phyloP scores from a whole-genome alignment of 2,329 filamentous ascomycete species.

The Colletotrichum musae region DNA sequence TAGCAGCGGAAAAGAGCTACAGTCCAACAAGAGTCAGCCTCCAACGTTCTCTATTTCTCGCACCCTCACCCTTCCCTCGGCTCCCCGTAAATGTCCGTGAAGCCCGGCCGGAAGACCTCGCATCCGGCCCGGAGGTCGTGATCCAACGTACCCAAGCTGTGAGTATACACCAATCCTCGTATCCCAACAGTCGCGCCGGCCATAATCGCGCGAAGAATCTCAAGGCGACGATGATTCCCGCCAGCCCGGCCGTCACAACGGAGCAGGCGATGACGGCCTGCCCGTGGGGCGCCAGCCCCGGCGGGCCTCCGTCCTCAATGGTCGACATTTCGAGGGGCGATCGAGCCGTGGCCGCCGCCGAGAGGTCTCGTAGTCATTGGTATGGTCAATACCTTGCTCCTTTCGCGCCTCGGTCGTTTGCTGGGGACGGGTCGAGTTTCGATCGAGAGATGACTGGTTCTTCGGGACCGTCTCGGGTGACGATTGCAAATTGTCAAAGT shows the following conservation, averaged over 20 bases:
- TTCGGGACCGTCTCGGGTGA: no score
- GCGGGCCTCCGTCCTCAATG: conserved; percentile 29
- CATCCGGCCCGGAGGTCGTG: no score
- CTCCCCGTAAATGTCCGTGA: no score
- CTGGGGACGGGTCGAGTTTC: no score
- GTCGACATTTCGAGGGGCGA: conserved; percentile 7
- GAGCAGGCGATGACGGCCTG: conserved; percentile 32
- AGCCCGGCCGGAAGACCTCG: no score
- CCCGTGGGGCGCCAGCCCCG: conserved; percentile 16
- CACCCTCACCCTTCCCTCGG: no score
- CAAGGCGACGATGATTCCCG: conserved; percentile 30
- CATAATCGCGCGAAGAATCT: conserved; percentile 31
- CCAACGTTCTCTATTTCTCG: no score
- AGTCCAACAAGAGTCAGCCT: neutral
- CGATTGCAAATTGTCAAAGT: no score
- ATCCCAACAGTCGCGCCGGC: conserved; percentile 22
- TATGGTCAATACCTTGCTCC: no score
- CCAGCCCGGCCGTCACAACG: conserved; percentile 2
- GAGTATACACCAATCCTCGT: conserved; percentile 35
- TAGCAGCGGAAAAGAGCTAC: conserved; percentile 15
- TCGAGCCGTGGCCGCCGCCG: conserved; percentile 18
- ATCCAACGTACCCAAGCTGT: conserved; percentile 27
- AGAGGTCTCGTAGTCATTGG: conserved; percentile 11
- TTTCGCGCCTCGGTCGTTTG: no score
- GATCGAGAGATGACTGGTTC: no score